Evolutionary conservation across 305 asterid genomes (phyloP).

Genomic region (Euphrasia arctica): DNA sequence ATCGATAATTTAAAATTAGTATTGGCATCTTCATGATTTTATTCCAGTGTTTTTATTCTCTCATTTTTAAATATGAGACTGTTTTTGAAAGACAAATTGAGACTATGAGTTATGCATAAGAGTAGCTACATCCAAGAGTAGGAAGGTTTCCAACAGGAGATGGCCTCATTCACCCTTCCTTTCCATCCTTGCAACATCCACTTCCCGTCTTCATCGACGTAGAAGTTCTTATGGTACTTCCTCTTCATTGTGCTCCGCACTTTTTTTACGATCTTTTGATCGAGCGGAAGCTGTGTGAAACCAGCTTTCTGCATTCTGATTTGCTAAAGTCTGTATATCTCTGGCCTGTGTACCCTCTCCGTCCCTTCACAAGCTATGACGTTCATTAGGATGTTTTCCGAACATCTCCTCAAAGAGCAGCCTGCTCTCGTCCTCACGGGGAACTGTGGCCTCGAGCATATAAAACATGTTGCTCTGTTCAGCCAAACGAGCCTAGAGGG

Average conservation of each 20-base stretch:
- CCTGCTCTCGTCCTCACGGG: constrained; percentile 57
- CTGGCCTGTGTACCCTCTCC: constrained; percentile 83
- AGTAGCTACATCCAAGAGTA: no score
- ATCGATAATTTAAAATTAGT: constrained; percentile 17
- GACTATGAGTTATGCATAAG: no score
- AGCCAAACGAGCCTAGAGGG: constrained; percentile 78
- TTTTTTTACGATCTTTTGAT: constrained; percentile 31
- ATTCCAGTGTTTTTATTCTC: neutral
- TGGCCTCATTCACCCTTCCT: constrained; percentile 43
- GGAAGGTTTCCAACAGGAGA: constrained; percentile 45
- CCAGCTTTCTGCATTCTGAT: constrained; percentile 37
- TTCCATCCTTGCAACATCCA: constrained; percentile 64
- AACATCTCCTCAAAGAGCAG: constrained; percentile 55
- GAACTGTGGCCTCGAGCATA: constrained; percentile 66
- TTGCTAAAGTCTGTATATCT: constrained; percentile 86
- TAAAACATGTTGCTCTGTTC: constrained; percentile 54
- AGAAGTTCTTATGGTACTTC: constrained; percentile 43
- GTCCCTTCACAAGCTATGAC: constrained; percentile 86
- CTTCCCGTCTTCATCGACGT: constrained; percentile 49
- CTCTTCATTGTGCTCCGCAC: constrained; percentile 37
- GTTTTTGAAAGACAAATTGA: no score
- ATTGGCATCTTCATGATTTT: neutral
- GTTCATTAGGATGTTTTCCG: constrained; percentile 65
- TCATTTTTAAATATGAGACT: no score
- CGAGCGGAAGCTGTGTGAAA: constrained; percentile 37